Conservation (phyloP, 768 basidiomycete genomes). For the Podaxis rugospora region DNA sequence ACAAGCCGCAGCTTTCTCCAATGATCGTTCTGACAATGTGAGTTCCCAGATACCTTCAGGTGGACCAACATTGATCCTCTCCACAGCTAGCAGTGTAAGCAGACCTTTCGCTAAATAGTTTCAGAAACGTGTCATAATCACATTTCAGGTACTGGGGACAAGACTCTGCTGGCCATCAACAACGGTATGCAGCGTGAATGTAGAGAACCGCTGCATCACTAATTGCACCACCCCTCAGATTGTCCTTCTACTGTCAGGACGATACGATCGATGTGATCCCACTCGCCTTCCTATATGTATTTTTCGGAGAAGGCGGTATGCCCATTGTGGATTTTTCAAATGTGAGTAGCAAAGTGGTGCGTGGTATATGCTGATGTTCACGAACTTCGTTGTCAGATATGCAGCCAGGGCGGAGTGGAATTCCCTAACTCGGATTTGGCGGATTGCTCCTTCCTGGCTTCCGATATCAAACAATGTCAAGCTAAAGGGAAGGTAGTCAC, state of each 20-base stretch:
- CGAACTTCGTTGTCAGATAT: constrained; percentile 35
- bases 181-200: constrained; percentile 22
- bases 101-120: not conserved
- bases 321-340: constrained; percentile 63
- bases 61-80: not conserved
- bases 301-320: constrained; percentile 55
- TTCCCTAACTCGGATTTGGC: constrained; percentile 61
- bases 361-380: not conserved
- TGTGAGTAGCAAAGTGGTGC: constrained; percentile 25
- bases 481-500: constrained; percentile 52
- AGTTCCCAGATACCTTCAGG: constrained; percentile 6
- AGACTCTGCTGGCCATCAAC: constrained; percentile 33
- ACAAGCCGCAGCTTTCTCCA: constrained; percentile 27
- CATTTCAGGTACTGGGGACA: constrained; percentile 37
- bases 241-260: constrained; percentile 63
- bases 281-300: constrained; percentile 54
- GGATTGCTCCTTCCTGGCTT: constrained; percentile 57
- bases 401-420: constrained; percentile 41
- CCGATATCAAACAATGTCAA: constrained; percentile 64
- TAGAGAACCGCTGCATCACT: not conserved
- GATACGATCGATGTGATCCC: constrained; percentile 59
- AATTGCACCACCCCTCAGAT: constrained; percentile 16
- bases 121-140: not conserved
- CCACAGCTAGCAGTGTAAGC: constrained; percentile 34
- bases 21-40: constrained; percentile 33